A percentile compares a stretch with the other conserved stretches of the same genome.
Evolutionary conservation across 2,329 filamentous ascomycete genomes (phyloP).

Genomic region (Aspergillus glaucus): DNA sequence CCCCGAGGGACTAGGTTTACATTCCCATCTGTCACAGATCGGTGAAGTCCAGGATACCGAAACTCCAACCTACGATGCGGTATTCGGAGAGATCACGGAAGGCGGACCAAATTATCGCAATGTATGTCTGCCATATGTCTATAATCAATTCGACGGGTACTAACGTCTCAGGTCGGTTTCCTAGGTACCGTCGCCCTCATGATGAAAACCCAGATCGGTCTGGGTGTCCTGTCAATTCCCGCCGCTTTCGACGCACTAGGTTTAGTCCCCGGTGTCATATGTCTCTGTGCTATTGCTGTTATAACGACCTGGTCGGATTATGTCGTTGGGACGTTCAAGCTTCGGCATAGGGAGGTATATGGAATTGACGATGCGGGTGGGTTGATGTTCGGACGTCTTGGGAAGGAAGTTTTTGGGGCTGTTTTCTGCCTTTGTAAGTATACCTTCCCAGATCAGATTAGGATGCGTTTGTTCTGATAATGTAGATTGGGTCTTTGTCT

Average conservation of each 20-base stretch:
- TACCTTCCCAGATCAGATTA: constrained; percentile 29
- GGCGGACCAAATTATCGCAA: constrained; percentile 24
- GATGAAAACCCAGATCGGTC: constrained; percentile 42
- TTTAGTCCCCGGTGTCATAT: constrained; percentile 43
- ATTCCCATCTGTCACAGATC: too few relatives aligned
- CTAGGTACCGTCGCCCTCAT: constrained; percentile 39
- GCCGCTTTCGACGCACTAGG: constrained; percentile 41
- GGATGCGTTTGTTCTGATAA: constrained; percentile 1
- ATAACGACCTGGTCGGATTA: constrained; percentile 48
- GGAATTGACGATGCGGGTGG: constrained; percentile 52
- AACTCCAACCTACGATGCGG: constrained; percentile 14
- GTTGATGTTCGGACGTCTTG: constrained; percentile 49
- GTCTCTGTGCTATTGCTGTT: constrained; percentile 32
- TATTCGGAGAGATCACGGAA: constrained; percentile 29
- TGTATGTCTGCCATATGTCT: constrained; percentile 6
- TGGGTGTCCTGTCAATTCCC: constrained; percentile 45
- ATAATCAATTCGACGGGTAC: background rate
- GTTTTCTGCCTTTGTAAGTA: constrained; percentile 2
- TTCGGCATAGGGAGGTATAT: constrained; percentile 50
- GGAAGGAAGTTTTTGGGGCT: constrained; percentile 42
- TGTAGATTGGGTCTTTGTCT: constrained; percentile 27
- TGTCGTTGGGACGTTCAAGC: constrained; percentile 46
- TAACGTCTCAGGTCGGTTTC: constrained; percentile 33
- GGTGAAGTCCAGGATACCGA: too few relatives aligned
- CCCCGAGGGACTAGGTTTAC: too few relatives aligned